These are phyloP conservation scores for Trichoderma koningiopsis DNA, from an alignment of 2,329 filamentous ascomycete genomes.

Conservation along the genomic window DNA sequence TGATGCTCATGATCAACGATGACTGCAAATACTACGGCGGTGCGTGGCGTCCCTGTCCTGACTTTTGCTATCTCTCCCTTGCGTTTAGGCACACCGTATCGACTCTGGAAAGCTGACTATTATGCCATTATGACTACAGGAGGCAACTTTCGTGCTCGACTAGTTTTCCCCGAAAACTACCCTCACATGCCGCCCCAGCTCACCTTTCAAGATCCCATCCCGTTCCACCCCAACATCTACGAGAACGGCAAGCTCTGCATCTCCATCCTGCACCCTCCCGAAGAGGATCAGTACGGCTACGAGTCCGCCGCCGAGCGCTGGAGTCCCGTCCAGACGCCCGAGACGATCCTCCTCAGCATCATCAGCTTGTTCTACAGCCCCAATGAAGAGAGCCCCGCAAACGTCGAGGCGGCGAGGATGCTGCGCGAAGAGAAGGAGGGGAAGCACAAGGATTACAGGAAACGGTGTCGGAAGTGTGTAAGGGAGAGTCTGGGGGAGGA, in stretches of 20 bases:
- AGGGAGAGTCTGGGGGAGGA: constrained; percentile 79
- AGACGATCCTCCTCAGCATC: constrained; percentile 89
- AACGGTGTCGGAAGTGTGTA: constrained; percentile 75
- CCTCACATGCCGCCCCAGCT: constrained; percentile 86
- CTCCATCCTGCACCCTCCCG: constrained; percentile 92
- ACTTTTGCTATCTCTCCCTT: neutral
- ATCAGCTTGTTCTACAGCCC: constrained; percentile 91
- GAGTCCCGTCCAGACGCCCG: constrained; percentile 91
- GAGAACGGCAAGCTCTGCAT: constrained; percentile 87
- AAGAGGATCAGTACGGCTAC: constrained; percentile 93
- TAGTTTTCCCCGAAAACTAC: constrained; percentile 83
- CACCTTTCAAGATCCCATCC: constrained; percentile 79
- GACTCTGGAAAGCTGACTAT: neutral
- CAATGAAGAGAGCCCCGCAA: constrained; percentile 94
- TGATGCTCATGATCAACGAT: constrained; percentile 97
- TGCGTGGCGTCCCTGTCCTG: constrained; percentile 44
- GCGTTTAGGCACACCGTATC: neutral
- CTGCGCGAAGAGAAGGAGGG: constrained; percentile 76
- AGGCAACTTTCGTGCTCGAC: constrained; percentile 84
- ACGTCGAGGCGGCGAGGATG: constrained; percentile 87
- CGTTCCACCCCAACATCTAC: constrained; percentile 96
- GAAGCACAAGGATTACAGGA: constrained; percentile 71
- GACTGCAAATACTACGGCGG: constrained; percentile 93
- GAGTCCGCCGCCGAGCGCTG: constrained; percentile 88
- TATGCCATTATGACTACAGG: constrained; percentile 51